Conservation (phyloP, 2,329 filamentous ascomycete genomes). For the Apiospora koreana region DNA sequence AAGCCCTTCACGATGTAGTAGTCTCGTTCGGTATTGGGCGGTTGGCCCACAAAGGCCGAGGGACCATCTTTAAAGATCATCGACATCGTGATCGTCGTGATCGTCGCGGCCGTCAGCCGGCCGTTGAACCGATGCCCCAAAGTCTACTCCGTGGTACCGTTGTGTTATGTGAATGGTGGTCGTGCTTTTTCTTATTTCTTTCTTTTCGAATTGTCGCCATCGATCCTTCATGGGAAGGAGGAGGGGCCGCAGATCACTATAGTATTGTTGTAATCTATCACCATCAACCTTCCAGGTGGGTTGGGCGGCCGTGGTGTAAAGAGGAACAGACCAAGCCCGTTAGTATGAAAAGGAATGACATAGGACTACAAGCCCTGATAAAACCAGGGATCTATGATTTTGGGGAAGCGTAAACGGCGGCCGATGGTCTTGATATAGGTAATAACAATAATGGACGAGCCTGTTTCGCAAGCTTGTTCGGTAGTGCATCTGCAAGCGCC, state of each 20-base stretch:
- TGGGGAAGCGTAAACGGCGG: not conserved
- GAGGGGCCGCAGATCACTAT: not conserved
- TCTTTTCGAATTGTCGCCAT: not conserved
- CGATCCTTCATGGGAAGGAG: not conserved
- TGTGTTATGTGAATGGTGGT: not conserved
- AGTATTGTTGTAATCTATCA: not conserved
- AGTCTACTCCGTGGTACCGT: not conserved
- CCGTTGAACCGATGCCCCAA: not conserved
- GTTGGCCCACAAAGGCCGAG: conserved; percentile 26
- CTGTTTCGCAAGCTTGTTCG: not conserved
- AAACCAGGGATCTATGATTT: not conserved
- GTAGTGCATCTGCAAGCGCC: not conserved
- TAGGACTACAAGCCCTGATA: not conserved
- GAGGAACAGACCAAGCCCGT: not conserved
- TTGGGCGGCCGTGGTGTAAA: not conserved
- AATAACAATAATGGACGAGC: not conserved
- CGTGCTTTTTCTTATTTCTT: not conserved
- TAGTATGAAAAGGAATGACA: not conserved
- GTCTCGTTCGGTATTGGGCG: conserved; percentile 28
- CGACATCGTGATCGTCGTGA: not conserved
- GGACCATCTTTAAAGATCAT: not conserved
- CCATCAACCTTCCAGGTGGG: not conserved
- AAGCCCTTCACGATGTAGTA: conserved; percentile 31
- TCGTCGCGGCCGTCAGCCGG: not conserved
- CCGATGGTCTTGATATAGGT: not conserved